Evolutionary conservation across 345 rosid species (phyloP), one percentile per base, ranked within the genome.

Genomic region (Barbarea vulgaris): DNA sequence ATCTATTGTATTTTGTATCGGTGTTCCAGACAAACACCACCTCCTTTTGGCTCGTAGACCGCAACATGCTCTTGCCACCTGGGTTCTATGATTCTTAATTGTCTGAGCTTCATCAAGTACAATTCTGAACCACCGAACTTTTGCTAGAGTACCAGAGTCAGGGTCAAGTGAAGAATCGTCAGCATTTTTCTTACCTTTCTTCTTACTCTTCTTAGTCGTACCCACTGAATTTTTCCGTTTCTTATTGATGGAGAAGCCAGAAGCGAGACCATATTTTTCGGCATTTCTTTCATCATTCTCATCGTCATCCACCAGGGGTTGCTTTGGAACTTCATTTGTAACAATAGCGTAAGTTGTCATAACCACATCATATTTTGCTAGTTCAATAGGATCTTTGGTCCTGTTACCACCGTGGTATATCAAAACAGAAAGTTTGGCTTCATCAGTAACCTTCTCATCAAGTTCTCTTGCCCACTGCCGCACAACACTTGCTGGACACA

Each of bases 1-100:
- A 82, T 91, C 97, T 55, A 94, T 82, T 30, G 95, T 21, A 80
- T 94, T 94, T 71, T 94, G 98, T 72, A 94, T 91, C 10, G 98
- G 98, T 67, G 98, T 94, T 77, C 98, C 98, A 73, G 98, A 94
- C 81, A 94, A 85, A 85, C 98, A 94, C 98, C 98, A 94, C 72
- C 98, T 88, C 72, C 83, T 87, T 78, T 88, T 91, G 74, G 98
- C 97, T 73, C 93, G 93, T 77, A 94, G 98, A 72, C 93, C 89
- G 75, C 91, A 89, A 79, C 96, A 94, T 57, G 98, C 98, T 83
- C 97, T 87, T 72, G 98, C 95, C 57, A 91, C 98, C 85, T 89
- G 98, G 19, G 98, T 94, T 70, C 97, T 82, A 72, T 94, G 97
- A 81, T 94, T 95, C 78, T 95, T 94, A 70, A 94, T 94, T n/a